phyloP scores from a whole-genome alignment of 306 rosid species.

The Lathyrus sativus region DNA sequence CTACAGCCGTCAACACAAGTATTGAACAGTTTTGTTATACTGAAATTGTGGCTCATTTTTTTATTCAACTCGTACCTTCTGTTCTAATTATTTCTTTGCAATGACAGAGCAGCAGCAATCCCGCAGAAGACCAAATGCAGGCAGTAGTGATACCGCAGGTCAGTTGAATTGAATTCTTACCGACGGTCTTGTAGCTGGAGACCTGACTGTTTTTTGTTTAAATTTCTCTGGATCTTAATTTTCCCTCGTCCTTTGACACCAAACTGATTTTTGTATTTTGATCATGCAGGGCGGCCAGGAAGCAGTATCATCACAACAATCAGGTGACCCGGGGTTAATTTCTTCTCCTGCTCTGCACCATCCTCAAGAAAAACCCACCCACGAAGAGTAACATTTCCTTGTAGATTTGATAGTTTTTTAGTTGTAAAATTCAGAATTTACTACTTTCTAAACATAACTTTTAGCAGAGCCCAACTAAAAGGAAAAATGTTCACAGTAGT shows the following conservation, averaged over 20 bases:
- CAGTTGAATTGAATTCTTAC: slow-evolving; percentile 26
- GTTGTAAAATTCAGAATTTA: slow-evolving; percentile 25
- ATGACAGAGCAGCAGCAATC: slow-evolving; percentile 40
- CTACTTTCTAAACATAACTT: slow-evolving; percentile 2
- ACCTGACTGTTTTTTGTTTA: slow-evolving; percentile 10
- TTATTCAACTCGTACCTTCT: slow-evolving; percentile 13
- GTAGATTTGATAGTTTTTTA: slow-evolving; percentile 5
- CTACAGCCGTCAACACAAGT: slow-evolving; percentile 48
- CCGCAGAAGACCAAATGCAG: slow-evolving; percentile 32
- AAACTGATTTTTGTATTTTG: slow-evolving; percentile 14
- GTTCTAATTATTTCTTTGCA: slow-evolving; percentile 16
- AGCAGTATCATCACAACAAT: slow-evolving; percentile 27
- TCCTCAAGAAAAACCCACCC: slow-evolving; percentile 41
- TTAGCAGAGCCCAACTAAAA: slow-evolving; percentile 9
- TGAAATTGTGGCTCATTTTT: slow-evolving; percentile 18
- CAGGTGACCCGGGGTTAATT: slow-evolving; percentile 30
- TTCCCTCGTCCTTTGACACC: neutral
- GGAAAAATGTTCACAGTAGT: neutral
- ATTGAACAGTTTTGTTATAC: slow-evolving; percentile 22
- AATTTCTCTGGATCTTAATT: slow-evolving; percentile 12
- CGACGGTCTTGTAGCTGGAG: neutral
- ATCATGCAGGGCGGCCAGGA: slow-evolving; percentile 50
- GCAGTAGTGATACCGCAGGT: slow-evolving; percentile 36
- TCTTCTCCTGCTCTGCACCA: slow-evolving; percentile 39
- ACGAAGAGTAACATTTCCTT: slow-evolving; percentile 37